Conservation (phyloP, 2,329 filamentous ascomycete species). For the Fusarium sp. region DNA sequence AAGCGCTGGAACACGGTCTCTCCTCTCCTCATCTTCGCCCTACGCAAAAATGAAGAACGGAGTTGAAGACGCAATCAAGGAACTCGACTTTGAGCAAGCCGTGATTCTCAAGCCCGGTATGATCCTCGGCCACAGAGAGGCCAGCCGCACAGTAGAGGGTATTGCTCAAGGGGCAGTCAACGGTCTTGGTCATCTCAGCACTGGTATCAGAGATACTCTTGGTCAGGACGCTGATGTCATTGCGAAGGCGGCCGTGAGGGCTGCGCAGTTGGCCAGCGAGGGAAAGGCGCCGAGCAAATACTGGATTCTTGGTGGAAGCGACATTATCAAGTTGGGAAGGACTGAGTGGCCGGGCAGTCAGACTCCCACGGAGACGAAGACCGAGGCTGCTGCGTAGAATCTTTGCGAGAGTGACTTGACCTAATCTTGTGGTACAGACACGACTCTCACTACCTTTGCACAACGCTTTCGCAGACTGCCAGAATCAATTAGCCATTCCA, state of each 20-base stretch:
- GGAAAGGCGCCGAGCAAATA: constrained; percentile 68
- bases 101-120: constrained; percentile 80
- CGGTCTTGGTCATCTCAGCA: constrained; percentile 63
- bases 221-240: constrained; percentile 81
- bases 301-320: constrained; percentile 68
- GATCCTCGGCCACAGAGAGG: constrained; percentile 76
- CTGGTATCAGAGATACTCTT: constrained; percentile 69
- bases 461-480: not conserved
- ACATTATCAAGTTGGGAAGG: constrained; percentile 75
- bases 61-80: constrained; percentile 80
- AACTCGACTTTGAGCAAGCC: constrained; percentile 78
- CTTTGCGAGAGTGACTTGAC: not conserved
- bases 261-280: constrained; percentile 65
- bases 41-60: constrained; percentile 83
- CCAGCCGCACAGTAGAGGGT: constrained; percentile 67
- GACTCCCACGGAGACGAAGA: constrained; percentile 14
- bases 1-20: constrained; percentile 57
- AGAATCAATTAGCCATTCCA: not conserved
- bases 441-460: not conserved
- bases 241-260: constrained; percentile 71
- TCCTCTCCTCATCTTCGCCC: constrained; percentile 56
- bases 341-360: constrained; percentile 60
- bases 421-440: not conserved
- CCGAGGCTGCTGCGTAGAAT: not conserved
- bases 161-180: constrained; percentile 65